Evolutionary conservation across 805 yeast genomes (phyloP).

Genomic region (Candida nanaspora): DNA sequence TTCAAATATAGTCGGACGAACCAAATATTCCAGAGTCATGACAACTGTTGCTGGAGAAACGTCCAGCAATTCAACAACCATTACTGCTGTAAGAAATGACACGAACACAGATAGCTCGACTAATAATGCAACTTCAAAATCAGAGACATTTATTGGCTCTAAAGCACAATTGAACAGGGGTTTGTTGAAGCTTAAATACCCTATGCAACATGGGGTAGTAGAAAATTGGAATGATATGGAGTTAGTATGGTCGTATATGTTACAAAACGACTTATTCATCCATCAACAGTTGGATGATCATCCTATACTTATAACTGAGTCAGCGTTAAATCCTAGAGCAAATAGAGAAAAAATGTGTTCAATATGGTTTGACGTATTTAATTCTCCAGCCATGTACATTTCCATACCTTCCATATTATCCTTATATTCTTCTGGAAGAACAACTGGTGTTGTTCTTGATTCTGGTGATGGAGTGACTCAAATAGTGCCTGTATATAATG

Average conservation of each 20-base stretch:
- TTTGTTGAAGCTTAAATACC: conserved; percentile 60
- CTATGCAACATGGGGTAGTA: conserved; percentile 74
- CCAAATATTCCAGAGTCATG: conserved; percentile 72
- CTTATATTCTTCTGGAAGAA: conserved; percentile 80
- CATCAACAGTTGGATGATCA: conserved; percentile 61
- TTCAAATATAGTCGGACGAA: conserved; percentile 67
- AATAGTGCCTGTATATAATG: conserved; percentile 84
- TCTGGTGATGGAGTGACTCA: conserved; percentile 93
- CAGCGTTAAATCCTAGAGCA: conserved; percentile 67
- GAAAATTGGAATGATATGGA: conserved; percentile 86
- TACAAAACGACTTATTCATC: conserved; percentile 49
- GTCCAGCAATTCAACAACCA: background rate
- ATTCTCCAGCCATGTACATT: conserved; percentile 68
- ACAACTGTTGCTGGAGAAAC: conserved; percentile 50
- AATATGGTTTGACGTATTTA: conserved; percentile 63
- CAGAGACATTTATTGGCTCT: conserved; percentile 65
- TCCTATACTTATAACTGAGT: conserved; percentile 82
- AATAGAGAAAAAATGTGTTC: conserved; percentile 60
- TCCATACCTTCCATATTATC: conserved; percentile 75
- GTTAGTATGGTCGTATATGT: conserved; percentile 64
- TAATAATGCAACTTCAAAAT: background rate
- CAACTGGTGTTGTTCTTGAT: conserved; percentile 86
- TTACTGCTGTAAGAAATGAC: background rate
- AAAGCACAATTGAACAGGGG: conserved; percentile 75
- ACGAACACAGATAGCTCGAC: background rate